Percentiles rank a stretch among this genome's conserved stretches.
Conservation (phyloP, 352 stramenopile species). For the Pythium folliculosum region DNA sequence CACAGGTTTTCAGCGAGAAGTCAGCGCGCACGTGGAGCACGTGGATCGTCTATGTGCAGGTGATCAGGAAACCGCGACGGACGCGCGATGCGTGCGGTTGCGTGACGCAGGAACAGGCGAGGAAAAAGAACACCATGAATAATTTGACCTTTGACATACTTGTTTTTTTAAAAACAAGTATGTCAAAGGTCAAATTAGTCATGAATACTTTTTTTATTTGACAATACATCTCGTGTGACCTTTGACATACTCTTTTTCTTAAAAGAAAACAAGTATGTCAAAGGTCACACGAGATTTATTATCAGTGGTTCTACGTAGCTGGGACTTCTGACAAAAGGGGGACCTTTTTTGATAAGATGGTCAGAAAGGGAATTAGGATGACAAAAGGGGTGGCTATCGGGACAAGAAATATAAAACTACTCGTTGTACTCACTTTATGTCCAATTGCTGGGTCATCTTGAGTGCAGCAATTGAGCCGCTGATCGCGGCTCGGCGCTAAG, state of each 20-base stretch:
- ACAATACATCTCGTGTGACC: too few species aligned
- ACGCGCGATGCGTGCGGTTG: not conserved
- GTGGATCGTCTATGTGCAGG: not conserved
- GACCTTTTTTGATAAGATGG: too few species aligned
- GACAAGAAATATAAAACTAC: too few species aligned
- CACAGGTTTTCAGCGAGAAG: not conserved
- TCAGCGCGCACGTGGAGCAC: not conserved
- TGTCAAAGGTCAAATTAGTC: not conserved
- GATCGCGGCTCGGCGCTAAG: too few species aligned
- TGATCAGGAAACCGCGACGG: not conserved
- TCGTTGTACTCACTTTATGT: too few species aligned
- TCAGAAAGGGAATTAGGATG: too few species aligned
- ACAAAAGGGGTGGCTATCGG: too few species aligned
- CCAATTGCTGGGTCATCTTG: too few species aligned
- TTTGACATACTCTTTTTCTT: not conserved
- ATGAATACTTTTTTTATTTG: too few species aligned
- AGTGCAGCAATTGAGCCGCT: too few species aligned
- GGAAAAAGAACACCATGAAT: not conserved
- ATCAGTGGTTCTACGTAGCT: too few species aligned
- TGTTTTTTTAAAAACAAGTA: not conserved
- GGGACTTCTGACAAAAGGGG: too few species aligned
- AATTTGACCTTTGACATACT: not conserved
- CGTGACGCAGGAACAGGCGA: not conserved
- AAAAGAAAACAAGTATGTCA: not conserved
- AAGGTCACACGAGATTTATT: not conserved